Conservation (phyloP, 2,329 filamentous ascomycete species). For the Teratosphaeria zuluensis region DNA sequence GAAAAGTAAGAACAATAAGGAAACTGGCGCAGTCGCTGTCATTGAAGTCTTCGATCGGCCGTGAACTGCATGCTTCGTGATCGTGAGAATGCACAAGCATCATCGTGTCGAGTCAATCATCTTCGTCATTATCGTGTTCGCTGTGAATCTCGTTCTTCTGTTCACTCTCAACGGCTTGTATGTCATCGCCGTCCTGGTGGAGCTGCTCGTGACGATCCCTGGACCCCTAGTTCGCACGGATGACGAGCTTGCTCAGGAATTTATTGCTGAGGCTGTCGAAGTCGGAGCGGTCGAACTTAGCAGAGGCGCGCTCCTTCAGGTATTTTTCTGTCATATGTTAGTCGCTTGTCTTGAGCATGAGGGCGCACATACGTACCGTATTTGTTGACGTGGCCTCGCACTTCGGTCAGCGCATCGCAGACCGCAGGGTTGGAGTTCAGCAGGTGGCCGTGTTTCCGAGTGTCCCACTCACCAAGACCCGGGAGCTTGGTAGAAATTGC, state of each 20-base stretch:
- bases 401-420: conserved; percentile 93
- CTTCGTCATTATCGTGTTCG: neutral
- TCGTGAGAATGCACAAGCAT: neutral
- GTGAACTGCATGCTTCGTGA: neutral
- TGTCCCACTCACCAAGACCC: conserved; percentile 89
- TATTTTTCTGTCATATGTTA: conserved; percentile 60
- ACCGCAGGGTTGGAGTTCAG: conserved; percentile 86
- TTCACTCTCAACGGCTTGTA: neutral
- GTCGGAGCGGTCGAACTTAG: conserved; percentile 81
- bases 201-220: conserved; percentile 1
- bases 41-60: neutral
- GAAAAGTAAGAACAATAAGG: neutral
- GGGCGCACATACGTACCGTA: conserved; percentile 60
- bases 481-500: conserved; percentile 96
- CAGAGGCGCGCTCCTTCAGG: conserved; percentile 61
- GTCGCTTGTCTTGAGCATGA: neutral
- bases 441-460: conserved; percentile 77
- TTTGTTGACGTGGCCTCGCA: conserved; percentile 82
- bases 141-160: neutral
- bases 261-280: conserved; percentile 96
- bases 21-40: neutral
- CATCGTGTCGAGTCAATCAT: neutral
- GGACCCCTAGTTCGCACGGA: conserved; percentile 65
- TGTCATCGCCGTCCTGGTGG: neutral
- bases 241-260: conserved; percentile 91